Evolutionary conservation across 768 basidiomycete genomes (phyloP).

Genomic region (Macrolepiota albuminosa): DNA sequence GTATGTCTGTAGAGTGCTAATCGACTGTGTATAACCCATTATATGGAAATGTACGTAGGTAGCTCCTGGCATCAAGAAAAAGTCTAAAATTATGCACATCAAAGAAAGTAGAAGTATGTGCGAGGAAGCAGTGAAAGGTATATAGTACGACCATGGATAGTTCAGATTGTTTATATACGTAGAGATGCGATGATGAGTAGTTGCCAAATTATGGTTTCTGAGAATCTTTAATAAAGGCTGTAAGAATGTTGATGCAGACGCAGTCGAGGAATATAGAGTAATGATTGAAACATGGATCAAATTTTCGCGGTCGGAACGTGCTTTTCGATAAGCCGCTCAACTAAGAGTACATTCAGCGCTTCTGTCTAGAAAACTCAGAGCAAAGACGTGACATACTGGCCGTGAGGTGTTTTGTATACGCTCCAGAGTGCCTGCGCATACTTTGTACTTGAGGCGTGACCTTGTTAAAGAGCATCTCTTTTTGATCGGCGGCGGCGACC

Average conservation of each 20-base stretch:
- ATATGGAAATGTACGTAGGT: constrained; percentile 9
- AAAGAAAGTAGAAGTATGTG: constrained; percentile 15
- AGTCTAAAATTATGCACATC: constrained; percentile 6
- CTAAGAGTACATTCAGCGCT: constrained; percentile 27
- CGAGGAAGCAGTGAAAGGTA: constrained; percentile 14
- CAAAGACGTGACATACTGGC: constrained; percentile 55
- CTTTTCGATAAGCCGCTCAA: constrained; percentile 66
- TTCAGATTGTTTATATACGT: constrained; percentile 15
- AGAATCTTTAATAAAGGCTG: not conserved
- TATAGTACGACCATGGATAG: constrained; percentile 26
- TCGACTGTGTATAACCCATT: not conserved
- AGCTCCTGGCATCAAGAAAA: constrained; percentile 7
- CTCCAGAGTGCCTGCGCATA: constrained; percentile 69
- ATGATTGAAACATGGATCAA: constrained; percentile 3
- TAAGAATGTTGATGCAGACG: constrained; percentile 12
- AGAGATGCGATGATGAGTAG: not conserved
- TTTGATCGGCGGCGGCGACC: constrained; percentile 69
- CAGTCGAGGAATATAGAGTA: constrained; percentile 4
- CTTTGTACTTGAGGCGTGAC: constrained; percentile 63
- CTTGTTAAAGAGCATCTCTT: constrained; percentile 53
- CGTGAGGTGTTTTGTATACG: constrained; percentile 75
- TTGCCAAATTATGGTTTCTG: constrained; percentile 1
- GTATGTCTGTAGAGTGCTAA: not conserved
- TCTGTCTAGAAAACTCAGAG: constrained; percentile 2
- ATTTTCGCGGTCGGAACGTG: constrained; percentile 25